A percentile compares a stretch with the other conserved stretches of the same genome.
phyloP scores from a whole-genome alignment of 805 yeast genomes.

The Wickerhamomyces bovis region DNA sequence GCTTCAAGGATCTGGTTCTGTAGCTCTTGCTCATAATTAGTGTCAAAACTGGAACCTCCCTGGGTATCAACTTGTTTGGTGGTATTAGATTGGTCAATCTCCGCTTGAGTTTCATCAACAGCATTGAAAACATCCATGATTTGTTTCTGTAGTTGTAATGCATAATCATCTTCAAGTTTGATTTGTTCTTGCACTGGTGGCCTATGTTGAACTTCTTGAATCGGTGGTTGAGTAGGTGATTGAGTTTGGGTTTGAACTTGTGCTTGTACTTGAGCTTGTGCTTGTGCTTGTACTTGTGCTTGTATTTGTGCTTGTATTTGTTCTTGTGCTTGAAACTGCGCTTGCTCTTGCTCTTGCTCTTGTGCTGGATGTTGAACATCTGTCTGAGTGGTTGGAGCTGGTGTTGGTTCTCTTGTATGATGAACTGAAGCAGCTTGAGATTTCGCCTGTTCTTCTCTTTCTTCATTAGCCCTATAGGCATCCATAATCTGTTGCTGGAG shows the following conservation, averaged over 20 bases:
- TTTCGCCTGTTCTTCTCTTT: neutral
- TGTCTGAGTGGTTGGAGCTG: constrained; percentile 1
- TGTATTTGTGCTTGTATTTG: neutral
- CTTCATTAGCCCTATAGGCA: constrained; percentile 11
- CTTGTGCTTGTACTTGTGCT: neutral
- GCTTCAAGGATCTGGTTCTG: constrained; percentile 15
- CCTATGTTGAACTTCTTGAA: neutral
- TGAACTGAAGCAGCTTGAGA: neutral
- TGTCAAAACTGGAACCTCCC: neutral
- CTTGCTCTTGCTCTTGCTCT: too few relatives aligned
- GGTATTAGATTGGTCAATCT: constrained; percentile 14
- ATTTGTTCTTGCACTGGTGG: neutral
- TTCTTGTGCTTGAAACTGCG: neutral
- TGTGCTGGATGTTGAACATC: neutral
- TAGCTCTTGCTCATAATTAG: constrained; percentile 16
- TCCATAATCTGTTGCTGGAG: constrained; percentile 21
- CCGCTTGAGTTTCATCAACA: constrained; percentile 10
- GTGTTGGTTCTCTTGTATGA: constrained; percentile 1
- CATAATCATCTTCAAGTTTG: constrained; percentile 12
- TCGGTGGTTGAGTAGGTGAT: neutral
- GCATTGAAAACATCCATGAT: constrained; percentile 21
- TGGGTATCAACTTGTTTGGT: constrained; percentile 8
- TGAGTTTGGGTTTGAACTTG: neutral
- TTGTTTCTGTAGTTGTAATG: constrained; percentile 18
- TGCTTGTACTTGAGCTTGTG: neutral